Base-by-base conservation (phyloP, 345 rosid species). In the Gossypium australe region DNA sequence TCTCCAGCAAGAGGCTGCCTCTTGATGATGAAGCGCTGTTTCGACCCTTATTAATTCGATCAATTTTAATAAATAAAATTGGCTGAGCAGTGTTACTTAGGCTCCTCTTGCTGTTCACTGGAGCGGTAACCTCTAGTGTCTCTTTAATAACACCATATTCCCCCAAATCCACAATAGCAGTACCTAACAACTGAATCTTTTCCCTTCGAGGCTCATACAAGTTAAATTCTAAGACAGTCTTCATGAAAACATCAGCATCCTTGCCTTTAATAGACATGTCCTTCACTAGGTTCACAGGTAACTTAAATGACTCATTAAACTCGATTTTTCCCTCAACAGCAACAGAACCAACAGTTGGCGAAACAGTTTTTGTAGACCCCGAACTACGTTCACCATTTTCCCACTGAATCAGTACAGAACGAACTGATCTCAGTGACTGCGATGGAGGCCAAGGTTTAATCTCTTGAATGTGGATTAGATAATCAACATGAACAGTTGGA, bases 361-460 rank as follows among this genome's bases (percentile, higher is more conserved):
- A 83, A 73, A 89, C 91, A 0, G 84, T 68, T 45, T 79, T 82
- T 4, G 95, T 92, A 9, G 97, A 87, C 25, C 97, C 97, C 1
- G 92, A 85, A 47, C 59, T 85, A 62, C 87, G 88, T 67, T 83
- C 90, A 59, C 95, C 97, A 45, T 92, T 88, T 83, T 91, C 97
- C 98, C 98, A 92, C 51, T 89, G 98, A 48, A 94, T 84, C 7
- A 90, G 68, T 71, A 89, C 97, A 14, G 98, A 89, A 48, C 97
- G 94, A 7, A 94, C 85, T 13, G 97, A 89, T 72, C 86, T 80
- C 70, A 94, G 84, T 9, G 98, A 91, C 77, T 94, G 97, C 12
- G 98, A 90, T 49, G 98, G 98, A 4, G 97, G 98, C 98, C 98
- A 94, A 48, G 95, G 97, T 83, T 87, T 92, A 84, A 94, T 80